Conservation (phyloP, 345 rosid genomes). For the Excoecaria cochinchinensis region DNA sequence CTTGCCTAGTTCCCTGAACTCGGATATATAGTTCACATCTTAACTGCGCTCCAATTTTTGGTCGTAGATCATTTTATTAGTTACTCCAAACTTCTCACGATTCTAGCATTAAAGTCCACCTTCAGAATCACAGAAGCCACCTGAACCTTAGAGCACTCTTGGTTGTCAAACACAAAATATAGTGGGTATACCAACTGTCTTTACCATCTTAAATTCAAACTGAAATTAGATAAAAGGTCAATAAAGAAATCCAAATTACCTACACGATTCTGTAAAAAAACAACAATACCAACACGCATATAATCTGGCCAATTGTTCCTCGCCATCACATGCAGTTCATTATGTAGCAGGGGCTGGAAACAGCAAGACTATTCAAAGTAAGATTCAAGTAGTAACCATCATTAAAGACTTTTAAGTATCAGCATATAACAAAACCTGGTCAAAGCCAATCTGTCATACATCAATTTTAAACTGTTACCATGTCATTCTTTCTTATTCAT, state of each 20-base stretch:
- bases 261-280: conserved; percentile 82
- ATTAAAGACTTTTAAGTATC: too few relatives aligned
- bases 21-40: neutral
- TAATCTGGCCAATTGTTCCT: conserved; percentile 57
- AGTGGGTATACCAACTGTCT: too few relatives aligned
- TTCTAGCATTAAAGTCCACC: neutral
- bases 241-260: conserved; percentile 33
- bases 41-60: neutral
- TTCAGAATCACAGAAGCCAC: neutral
- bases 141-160: neutral
- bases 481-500: conserved; percentile 5
- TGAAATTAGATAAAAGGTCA: conserved; percentile 4
- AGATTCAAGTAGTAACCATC: neutral
- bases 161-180: neutral
- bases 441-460: neutral
- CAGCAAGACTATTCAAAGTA: conserved; percentile 9
- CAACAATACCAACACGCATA: conserved; percentile 64
- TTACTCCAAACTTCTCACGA: conserved; percentile 4
- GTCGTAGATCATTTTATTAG: neutral
- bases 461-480: neutral
- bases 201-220: neutral
- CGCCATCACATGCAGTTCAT: conserved; percentile 47
- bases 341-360: conserved; percentile 58
- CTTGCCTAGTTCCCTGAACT: neutral
- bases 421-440: neutral